Evolutionary conservation across 2,329 filamentous ascomycete species (phyloP).

Genomic region (Zymoseptoria passerinii): DNA sequence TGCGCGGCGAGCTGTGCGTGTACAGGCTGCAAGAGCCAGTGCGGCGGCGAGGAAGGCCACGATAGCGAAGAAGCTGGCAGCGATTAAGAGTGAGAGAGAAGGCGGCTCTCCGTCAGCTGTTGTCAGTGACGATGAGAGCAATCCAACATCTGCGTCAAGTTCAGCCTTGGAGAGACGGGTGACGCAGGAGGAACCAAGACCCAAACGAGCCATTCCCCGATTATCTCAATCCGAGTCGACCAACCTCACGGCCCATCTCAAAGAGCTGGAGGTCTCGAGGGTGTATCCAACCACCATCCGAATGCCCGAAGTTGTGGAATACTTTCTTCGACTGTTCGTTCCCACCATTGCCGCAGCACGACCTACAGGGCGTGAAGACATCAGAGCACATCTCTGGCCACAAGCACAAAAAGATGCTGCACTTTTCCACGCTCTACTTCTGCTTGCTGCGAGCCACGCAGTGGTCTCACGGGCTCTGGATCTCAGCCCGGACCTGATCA

Average conservation of each 20-base stretch:
- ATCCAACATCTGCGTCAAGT: constrained; percentile 5
- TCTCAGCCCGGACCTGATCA: constrained; percentile 8
- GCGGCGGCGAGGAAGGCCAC: constrained; percentile 15
- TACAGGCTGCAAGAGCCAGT: constrained; percentile 15
- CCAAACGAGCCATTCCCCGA: neutral
- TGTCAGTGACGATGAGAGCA: constrained; percentile 8
- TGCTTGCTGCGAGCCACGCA: constrained; percentile 15
- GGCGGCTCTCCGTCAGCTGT: constrained; percentile 6
- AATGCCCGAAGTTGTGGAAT: constrained; percentile 11
- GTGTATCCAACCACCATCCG: constrained; percentile 13
- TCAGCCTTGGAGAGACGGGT: constrained; percentile 2
- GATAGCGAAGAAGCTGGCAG: constrained; percentile 12
- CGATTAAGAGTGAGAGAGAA: constrained; percentile 1
- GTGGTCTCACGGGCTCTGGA: constrained; percentile 8
- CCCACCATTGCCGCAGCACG: constrained; percentile 3
- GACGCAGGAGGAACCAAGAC: constrained; percentile 1
- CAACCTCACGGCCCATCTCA: constrained; percentile 1
- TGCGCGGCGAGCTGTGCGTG: constrained; percentile 15
- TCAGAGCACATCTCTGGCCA: constrained; percentile 15
- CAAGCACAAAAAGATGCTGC: constrained; percentile 10
- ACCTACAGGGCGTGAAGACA: constrained; percentile 7
- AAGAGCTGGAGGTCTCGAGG: constrained; percentile 8
- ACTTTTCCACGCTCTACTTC: constrained; percentile 14
- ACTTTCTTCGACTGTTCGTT: constrained; percentile 12
- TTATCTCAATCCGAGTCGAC: constrained; percentile 4